These are phyloP conservation scores for Dryadomyces quercus-mongolicae DNA, from an alignment of 2,329 filamentous ascomycete genomes.

Conservation along the genomic window DNA sequence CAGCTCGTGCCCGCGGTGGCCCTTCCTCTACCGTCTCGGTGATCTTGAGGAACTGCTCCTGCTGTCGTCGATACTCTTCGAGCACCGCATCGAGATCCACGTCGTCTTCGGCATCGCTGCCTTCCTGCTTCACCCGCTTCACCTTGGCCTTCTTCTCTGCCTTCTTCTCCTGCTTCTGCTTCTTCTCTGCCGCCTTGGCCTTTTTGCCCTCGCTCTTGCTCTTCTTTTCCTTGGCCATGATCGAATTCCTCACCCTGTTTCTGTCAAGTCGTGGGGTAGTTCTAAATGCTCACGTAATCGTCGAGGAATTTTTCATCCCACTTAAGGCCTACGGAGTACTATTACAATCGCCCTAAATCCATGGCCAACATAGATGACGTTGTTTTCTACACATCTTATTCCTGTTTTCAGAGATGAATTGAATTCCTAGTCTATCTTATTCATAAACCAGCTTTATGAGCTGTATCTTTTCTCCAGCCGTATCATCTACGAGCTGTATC, in stretches of 20 bases:
- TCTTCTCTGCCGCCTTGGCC: conserved; percentile 46
- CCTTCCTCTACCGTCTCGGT: conserved; percentile 63
- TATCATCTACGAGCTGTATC: conserved; percentile 12
- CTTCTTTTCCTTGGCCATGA: conserved; percentile 35
- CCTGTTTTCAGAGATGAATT: too few species aligned
- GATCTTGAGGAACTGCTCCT: conserved; percentile 88
- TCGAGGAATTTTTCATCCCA: not conserved
- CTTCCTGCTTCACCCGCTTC: conserved; percentile 58
- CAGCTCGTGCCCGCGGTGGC: conserved; percentile 68
- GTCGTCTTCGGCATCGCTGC: conserved; percentile 87
- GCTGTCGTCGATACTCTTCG: conserved; percentile 82
- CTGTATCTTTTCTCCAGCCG: conserved; percentile 22
- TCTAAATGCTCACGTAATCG: too few species aligned
- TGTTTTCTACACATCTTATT: too few species aligned
- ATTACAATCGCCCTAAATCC: too few species aligned
- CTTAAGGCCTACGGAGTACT: too few species aligned
- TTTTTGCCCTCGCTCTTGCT: conserved; percentile 29
- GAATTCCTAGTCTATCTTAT: too few species aligned
- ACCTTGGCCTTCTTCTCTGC: conserved; percentile 72
- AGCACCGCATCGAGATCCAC: conserved; percentile 88
- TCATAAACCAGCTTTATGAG: not conserved
- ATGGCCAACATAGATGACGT: too few species aligned
- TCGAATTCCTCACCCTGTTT: not conserved
- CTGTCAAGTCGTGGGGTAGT: too few species aligned
- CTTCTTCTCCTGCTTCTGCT: conserved; percentile 76